phyloP scores from a whole-genome alignment of 2,329 filamentous ascomycete genomes.

The Hypomyces perniciosus region DNA sequence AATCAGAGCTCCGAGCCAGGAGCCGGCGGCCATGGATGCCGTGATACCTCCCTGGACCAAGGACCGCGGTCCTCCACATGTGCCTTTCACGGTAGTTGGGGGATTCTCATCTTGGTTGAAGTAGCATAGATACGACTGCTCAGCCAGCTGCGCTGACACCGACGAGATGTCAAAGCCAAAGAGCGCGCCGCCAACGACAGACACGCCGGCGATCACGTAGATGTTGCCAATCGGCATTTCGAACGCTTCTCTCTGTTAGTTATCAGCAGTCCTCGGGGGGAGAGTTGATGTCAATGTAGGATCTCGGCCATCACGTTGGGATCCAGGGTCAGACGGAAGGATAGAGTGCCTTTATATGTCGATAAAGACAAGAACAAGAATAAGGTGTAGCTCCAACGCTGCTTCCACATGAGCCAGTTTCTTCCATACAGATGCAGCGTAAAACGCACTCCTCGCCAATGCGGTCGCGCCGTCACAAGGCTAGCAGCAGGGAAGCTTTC shows the following conservation, averaged over 20 bases:
- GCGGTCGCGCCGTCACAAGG: not conserved
- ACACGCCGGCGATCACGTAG: conserved; percentile 30
- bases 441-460: not conserved
- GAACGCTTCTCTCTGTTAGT: not conserved
- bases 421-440: not conserved
- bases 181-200: conserved; percentile 35
- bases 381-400: not conserved
- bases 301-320: conserved; percentile 3
- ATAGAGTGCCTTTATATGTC: conserved; percentile 2
- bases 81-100: conserved; percentile 24
- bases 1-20: conserved; percentile 42
- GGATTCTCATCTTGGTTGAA: conserved; percentile 32
- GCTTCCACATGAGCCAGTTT: not conserved
- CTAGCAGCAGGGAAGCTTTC: not conserved
- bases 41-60: conserved; percentile 47
- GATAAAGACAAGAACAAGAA: not conserved
- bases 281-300: not conserved
- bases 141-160: conserved; percentile 41
- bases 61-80: conserved; percentile 32
- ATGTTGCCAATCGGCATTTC: conserved; percentile 29
- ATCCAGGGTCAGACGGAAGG: not conserved
- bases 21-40: conserved; percentile 46
- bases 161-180: conserved; percentile 54
- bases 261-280: not conserved
- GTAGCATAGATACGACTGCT: conserved; percentile 33